Conservation (phyloP, 495 filamentous ascomycete genomes). For the Penicillium waksmanii region DNA sequence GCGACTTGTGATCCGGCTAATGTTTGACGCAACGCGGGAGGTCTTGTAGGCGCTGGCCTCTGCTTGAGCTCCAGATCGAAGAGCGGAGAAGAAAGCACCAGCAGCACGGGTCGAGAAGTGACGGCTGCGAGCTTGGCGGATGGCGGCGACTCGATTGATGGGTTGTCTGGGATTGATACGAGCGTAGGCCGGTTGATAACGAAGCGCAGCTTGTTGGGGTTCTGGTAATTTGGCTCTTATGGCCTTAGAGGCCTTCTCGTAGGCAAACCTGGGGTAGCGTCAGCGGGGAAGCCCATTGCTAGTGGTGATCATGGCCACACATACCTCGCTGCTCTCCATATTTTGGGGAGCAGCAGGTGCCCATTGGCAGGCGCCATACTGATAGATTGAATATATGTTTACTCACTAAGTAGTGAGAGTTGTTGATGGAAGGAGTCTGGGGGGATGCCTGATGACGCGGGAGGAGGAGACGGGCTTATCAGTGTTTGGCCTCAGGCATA, state of each 20-base stretch:
- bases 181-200: conserved; percentile 56
- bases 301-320: conserved; percentile 11
- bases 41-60: conserved; percentile 67
- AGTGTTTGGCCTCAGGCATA: conserved; percentile 13
- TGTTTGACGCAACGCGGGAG: conserved; percentile 66
- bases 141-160: conserved; percentile 68
- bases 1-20: conserved; percentile 68
- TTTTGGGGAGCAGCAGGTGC: conserved; percentile 72
- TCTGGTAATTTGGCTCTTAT: conserved; percentile 64
- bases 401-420: conserved; percentile 24
- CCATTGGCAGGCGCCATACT: conserved; percentile 69
- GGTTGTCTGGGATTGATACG: conserved; percentile 66
- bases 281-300: conserved; percentile 13
- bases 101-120: conserved; percentile 74
- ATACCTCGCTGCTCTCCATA: conserved; percentile 68
- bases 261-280: conserved; percentile 57
- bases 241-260: conserved; percentile 64
- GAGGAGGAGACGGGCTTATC: conserved; percentile 22
- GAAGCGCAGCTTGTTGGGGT: conserved; percentile 45
- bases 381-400: conserved; percentile 22
- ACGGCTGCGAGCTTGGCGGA: conserved; percentile 72
- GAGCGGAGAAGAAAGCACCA: conserved; percentile 63
- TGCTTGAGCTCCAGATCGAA: conserved; percentile 53
- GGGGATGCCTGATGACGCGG: conserved; percentile 40
- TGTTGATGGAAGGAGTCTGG: conserved; percentile 22